Evolutionary conservation across 768 basidiomycete species (phyloP).

Genomic region (Suillus bovinus): DNA sequence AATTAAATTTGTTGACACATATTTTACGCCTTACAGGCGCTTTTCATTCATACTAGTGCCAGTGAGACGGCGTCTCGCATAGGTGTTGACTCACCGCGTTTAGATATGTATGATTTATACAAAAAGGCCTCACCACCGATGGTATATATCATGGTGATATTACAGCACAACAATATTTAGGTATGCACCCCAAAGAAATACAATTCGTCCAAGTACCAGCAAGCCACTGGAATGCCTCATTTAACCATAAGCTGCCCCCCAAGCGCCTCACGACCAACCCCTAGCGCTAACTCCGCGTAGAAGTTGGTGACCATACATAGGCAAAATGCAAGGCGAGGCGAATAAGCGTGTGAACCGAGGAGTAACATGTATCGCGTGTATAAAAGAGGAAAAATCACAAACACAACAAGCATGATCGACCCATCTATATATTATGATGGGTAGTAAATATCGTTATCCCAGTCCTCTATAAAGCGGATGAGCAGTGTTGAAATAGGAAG

Average conservation of each 20-base stretch:
- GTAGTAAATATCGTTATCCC: slow-evolving; percentile 52
- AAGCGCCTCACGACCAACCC: background rate
- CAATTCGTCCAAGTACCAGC: background rate
- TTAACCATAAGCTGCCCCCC: background rate
- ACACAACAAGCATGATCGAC: slow-evolving; percentile 14
- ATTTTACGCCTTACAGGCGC: background rate
- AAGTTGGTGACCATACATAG: background rate
- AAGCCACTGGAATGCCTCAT: background rate
- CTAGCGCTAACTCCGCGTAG: background rate
- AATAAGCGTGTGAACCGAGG: background rate
- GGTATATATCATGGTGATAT: background rate
- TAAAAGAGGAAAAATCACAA: slow-evolving; percentile 12
- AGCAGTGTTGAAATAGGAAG: background rate
- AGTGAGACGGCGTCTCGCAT: background rate
- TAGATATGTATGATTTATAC: background rate
- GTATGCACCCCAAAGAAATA: background rate
- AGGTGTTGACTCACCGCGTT: background rate
- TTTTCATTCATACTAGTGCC: background rate
- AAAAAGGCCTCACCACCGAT: background rate
- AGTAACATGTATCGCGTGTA: slow-evolving; percentile 12
- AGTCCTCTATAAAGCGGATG: slow-evolving; percentile 39
- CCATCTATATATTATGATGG: slow-evolving; percentile 32
- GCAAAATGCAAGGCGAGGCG: background rate
- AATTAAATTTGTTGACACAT: background rate
- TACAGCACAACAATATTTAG: slow-evolving; percentile 1